Evolutionary conservation across 345 rosid genomes (phyloP), one percentile per base, ranked within the genome.

Genomic region (Diplotaxis tenuifolia): DNA sequence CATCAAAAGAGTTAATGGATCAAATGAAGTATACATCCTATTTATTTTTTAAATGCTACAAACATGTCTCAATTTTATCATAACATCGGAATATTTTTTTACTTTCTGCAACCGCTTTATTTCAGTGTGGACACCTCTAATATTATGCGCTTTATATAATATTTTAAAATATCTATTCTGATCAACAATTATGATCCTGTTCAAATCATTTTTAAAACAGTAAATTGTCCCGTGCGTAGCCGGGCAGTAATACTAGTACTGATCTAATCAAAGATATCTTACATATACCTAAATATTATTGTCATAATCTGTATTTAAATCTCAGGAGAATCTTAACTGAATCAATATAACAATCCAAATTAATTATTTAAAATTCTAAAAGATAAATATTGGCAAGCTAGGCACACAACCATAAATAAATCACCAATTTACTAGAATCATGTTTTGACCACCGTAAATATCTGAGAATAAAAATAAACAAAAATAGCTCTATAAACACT

Each of bases 401-500:
- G n/a, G n/a, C n/a, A n/a, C n/a, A 32, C 27, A 66, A 47, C 40
- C 58, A 32, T 52, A 47, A 5, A 25, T 4, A 68, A 62, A 38
- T 62, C 28, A 38, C 50, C 15, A 53, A 67, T 45, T 68, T 62
- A 69, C 53, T 42, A 69, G 11, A 54, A 20, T 75, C 29, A 40
- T 42, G 7, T 52, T 20, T 68, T 54, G 68, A 47, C 20, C 10
- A 53, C 74, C 32, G 47, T 61, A 75, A 68, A 7, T 68, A 75
- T 63, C 70, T 40, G 19, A 4, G 21, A 36, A 20, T 0, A 54
- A 42, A 5, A n/a, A 45, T n/a, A 45, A 69, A 7, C 5, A 8
- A 15, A n/a, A 6, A 25, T 4, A 10, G 36, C 63, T 75, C 74
- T 75, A 62, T 69, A 75, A 62, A 69, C 47, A 61, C 64, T n/a